Evolutionary conservation across 805 yeast species (phyloP), one percentile per base, ranked within the genome.

Genomic region (Suhomyces sp.): DNA sequence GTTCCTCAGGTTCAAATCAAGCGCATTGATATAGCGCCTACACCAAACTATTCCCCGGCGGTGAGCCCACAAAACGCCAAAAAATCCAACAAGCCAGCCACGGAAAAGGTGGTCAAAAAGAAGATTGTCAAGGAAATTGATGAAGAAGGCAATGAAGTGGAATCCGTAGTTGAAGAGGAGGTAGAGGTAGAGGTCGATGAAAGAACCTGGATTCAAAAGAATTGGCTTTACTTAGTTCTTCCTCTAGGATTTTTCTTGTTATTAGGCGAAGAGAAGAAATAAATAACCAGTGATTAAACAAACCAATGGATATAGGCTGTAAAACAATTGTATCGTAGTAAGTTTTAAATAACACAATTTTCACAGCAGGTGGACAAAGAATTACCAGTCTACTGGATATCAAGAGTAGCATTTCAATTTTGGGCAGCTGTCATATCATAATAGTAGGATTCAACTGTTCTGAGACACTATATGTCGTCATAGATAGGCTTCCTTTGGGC

Each of bases 171-270:
- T 1, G 65, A 60, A 51, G 56, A 44, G 13, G 65, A 57, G 46
- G 62, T 55, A 13, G 65, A 55, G 48, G 63, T 58, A 17, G 59
- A 51, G 17, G 64, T 61, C 21, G 66, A 62, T 45, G 62, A 61
- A 13, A 60, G 72, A 37, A 76, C 84, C 4, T 83, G 82, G 65
- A 67, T 83, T 15, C 86, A 83, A 61, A 78, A 78, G 62, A 78
- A 84, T 65, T 84, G 87, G 87, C 72, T 81, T 75, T 82, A 79
- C 63, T 68, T 84, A 22, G 81, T 81, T 6, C 81, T 84, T 2
- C 80, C 81, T 12, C 54, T 64, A 53, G 50, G 63, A 31, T 54
- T 79, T 20, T 46, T 82, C 9, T 53, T 74, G 52, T 39, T 80
- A 37, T 50, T 77, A 54, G 51, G 62, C 54, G 57, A 52, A 44